Base-by-base conservation (phyloP, 176 grass and related monocot species). In the Musa acuminata region DNA sequence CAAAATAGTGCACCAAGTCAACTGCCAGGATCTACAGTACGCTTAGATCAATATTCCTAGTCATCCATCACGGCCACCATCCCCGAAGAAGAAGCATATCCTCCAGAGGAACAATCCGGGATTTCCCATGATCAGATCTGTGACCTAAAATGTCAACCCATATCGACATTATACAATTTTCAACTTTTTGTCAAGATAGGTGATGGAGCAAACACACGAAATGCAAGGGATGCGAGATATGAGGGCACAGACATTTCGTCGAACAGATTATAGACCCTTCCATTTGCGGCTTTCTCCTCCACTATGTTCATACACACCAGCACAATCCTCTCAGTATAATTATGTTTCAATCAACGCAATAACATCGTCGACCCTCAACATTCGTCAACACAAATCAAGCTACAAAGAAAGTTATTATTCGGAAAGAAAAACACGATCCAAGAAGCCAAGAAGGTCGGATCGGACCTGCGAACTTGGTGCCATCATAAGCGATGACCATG, bases 401-500 rank as follows among this genome's bases (percentile, higher is more conserved):
- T 52, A n/a, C n/a, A 23, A 23, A 51, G 11, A 16, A 25, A 26
- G 21, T 43, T 43, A 43, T 43, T 43, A 72, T 51, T 66, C 11
- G 43, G 27, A 16, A 62, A 73, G 21, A 52, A 43, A 43, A 43
- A 14, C 52, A 72, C 21, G 20, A 67, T 71, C 50, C 29, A 66
- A 72, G 35, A 48, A 72, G 51, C 22, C 6, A 59, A 57, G 22
- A 76, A 75, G 60, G 20, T 19, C 72, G 72, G 8, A 62, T 9
- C 49, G 8, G 53, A 97, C 90, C 93, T 93, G 92, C 84, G 63
- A 90, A 97, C 67, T 87, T 97, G 67, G 85, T 90, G 23, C 93
- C 93, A 62, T 97, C 93, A 63, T 97, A 93, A 51, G 93, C 69
- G 69, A 97, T 87, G 75, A 97, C 85, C 82, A 97, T 88, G 52